These are phyloP conservation scores for Malus domestica DNA, from an alignment of 306 rosid species.

Conservation along the genomic window ASM211411v1 NC_041793.1:23980501-23981000, in stretches of 20 bases:
- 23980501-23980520: conserved; percentile 94
- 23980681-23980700: conserved; percentile 52
- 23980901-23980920: conserved; percentile 45
- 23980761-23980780: conserved; percentile 67
- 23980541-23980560: conserved; percentile 69
- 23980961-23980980: conserved; percentile 86
- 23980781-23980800: conserved; percentile 59
- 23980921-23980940: conserved; percentile 68
- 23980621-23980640: conserved; percentile 64
- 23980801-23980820: conserved; percentile 58
- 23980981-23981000: conserved; percentile 78
- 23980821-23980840: conserved; percentile 59
- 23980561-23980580: conserved; percentile 84
- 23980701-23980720: conserved; percentile 54
- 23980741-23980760: conserved; percentile 84
- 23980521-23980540: conserved; percentile 69
- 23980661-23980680: conserved; percentile 52
- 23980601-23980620: conserved; percentile 55
- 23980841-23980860: conserved; percentile 48
- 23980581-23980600: conserved; percentile 56
- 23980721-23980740: conserved; percentile 58
- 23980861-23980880: conserved; percentile 61
- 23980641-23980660: conserved; percentile 71
- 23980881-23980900: conserved; percentile 86
- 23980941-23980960: conserved; percentile 61